Evolutionary conservation across 1,139 yeast genomes (phyloP).

Genomic region (Zhuliangozyma blackwelliae): DNA sequence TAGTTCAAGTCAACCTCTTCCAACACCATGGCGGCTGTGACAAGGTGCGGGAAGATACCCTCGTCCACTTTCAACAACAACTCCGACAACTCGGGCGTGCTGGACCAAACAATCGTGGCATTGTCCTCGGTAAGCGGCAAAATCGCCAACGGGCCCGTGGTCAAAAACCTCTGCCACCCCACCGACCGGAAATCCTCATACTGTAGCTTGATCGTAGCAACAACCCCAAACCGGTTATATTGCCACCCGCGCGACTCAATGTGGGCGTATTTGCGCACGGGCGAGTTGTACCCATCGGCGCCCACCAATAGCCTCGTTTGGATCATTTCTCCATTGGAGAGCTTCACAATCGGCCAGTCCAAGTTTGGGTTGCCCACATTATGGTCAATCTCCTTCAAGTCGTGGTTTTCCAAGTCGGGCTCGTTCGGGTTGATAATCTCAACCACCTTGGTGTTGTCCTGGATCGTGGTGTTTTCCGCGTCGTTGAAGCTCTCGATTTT

Average conservation of each 20-base stretch:
- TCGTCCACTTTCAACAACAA: slow-evolving; percentile 56
- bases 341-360: slow-evolving; percentile 75
- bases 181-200: slow-evolving; percentile 64
- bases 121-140: slow-evolving; percentile 82
- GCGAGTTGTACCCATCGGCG: slow-evolving; percentile 95
- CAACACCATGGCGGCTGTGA: slow-evolving; percentile 83
- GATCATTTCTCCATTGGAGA: slow-evolving; percentile 61
- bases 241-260: slow-evolving; percentile 92
- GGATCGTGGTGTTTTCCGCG: slow-evolving; percentile 38
- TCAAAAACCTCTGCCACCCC: slow-evolving; percentile 93
- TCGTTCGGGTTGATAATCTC: slow-evolving; percentile 32
- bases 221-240: slow-evolving; percentile 84
- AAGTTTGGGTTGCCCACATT: slow-evolving; percentile 23
- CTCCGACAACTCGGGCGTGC: slow-evolving; percentile 71
- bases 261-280: slow-evolving; percentile 77
- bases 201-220: slow-evolving; percentile 75
- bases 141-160: slow-evolving; percentile 90
- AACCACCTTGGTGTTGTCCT: slow-evolving; percentile 65
- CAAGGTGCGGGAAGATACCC: slow-evolving; percentile 60
- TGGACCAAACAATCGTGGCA: slow-evolving; percentile 92
- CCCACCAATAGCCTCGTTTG: slow-evolving; percentile 80
- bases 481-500: slow-evolving; percentile 50
- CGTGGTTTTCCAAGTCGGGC: slow-evolving; percentile 13
- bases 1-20: slow-evolving; percentile 44
- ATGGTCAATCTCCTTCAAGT: slow-evolving; percentile 14